phyloP scores from a whole-genome alignment of 2,329 filamentous ascomycete species.

The Scytalidium sp. region DNA sequence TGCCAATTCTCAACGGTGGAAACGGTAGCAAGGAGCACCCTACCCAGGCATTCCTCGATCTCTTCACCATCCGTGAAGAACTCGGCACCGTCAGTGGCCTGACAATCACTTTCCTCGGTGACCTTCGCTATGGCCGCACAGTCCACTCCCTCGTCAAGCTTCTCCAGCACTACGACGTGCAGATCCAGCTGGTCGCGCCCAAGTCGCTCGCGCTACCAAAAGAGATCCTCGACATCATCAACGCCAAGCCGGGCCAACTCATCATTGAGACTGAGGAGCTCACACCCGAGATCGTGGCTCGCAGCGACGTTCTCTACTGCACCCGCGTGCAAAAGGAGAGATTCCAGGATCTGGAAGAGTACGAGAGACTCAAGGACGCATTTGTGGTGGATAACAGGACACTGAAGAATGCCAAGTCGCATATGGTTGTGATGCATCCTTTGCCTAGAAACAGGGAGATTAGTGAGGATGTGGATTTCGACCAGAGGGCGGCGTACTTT shows the following conservation, averaged over 20 bases:
- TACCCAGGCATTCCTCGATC: conserved; percentile 93
- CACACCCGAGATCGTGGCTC: conserved; percentile 81
- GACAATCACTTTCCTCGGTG: conserved; percentile 93
- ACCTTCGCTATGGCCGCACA: conserved; percentile 87
- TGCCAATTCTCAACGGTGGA: conserved; percentile 95
- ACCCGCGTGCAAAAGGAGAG: conserved; percentile 96
- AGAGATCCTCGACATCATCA: conserved; percentile 70
- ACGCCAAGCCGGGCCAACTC: conserved; percentile 69
- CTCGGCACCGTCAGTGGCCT: conserved; percentile 92
- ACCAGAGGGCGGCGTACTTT: conserved; percentile 96
- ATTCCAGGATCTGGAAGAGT: conserved; percentile 77
- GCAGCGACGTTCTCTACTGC: conserved; percentile 92
- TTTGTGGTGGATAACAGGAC: conserved; percentile 90
- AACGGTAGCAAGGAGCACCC: conserved; percentile 96
- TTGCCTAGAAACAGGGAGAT: conserved; percentile 92
- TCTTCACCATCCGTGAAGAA: conserved; percentile 98
- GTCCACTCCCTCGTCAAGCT: conserved; percentile 95
- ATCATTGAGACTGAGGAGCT: conserved; percentile 72
- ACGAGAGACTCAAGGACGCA: conserved; percentile 82
- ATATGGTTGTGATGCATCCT: conserved; percentile 94
- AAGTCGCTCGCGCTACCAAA: conserved; percentile 72
- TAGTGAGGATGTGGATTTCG: conserved; percentile 93
- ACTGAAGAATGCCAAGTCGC: conserved; percentile 85
- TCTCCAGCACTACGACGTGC: conserved; percentile 92
- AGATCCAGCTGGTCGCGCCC: conserved; percentile 87